phyloP scores from a whole-genome alignment of 1,139 yeast genomes.

The Pichia sp. region DNA sequence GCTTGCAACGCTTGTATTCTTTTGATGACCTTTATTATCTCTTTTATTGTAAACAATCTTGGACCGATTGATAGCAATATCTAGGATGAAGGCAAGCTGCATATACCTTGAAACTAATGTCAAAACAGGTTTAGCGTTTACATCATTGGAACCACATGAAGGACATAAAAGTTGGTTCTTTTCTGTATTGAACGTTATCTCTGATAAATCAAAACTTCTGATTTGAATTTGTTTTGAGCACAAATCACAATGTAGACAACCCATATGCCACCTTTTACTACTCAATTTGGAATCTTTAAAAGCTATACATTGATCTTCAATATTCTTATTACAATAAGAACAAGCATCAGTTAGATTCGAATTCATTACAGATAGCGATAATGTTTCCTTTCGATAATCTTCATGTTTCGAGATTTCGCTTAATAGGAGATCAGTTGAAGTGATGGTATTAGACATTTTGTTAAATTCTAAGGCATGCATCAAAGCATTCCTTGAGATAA shows the following conservation, averaged over 20 bases:
- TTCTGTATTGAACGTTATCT: conserved; percentile 37
- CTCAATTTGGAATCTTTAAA: conserved; percentile 29
- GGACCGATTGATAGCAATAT: conserved; percentile 79
- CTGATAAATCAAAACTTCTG: conserved; percentile 26
- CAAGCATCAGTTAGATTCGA: conserved; percentile 75
- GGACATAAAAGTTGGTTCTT: conserved; percentile 45
- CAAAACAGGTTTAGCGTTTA: conserved; percentile 50
- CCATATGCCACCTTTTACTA: conserved; percentile 71
- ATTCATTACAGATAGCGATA: conserved; percentile 34
- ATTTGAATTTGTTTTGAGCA: conserved; percentile 34
- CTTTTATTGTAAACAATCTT: conserved; percentile 29
- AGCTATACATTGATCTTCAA: conserved; percentile 73
- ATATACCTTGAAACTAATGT: conserved; percentile 55
- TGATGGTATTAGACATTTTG: conserved; percentile 47
- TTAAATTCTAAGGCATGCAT: conserved; percentile 67
- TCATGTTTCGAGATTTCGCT: conserved; percentile 45
- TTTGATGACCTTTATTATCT: conserved; percentile 5
- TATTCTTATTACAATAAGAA: conserved; percentile 58
- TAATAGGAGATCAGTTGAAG: conserved; percentile 59
- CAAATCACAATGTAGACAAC: conserved; percentile 58
- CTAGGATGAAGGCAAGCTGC: conserved; percentile 69
- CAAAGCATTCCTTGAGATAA: conserved; percentile 75
- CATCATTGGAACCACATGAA: conserved; percentile 46
- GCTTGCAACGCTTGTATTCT: conserved; percentile 3
- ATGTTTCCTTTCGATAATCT: conserved; percentile 23